A percentile compares a stretch with the other conserved stretches of the same genome.
Evolutionary conservation across 768 basidiomycete species (phyloP).

Genomic region (Lactarius sanguifluus): DNA sequence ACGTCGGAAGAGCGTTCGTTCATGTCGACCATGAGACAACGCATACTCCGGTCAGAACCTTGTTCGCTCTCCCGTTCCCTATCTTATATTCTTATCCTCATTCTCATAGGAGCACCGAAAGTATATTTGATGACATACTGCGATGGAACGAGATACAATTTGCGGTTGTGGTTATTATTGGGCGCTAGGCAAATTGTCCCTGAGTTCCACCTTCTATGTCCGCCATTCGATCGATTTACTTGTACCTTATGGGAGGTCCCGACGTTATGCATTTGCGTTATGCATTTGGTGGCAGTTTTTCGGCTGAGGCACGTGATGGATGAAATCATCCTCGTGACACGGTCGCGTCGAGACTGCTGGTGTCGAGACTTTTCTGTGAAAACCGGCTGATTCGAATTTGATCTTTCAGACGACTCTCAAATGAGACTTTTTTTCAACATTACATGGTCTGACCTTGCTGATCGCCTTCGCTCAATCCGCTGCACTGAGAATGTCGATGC

Average conservation of each 20-base stretch:
- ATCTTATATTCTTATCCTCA: not conserved
- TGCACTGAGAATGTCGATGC: not conserved
- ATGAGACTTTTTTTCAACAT: not conserved
- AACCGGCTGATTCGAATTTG: not conserved
- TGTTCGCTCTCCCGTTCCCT: conserved; percentile 12
- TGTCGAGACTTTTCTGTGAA: not conserved
- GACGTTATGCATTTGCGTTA: not conserved
- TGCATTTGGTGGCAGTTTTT: not conserved
- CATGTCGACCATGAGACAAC: conserved; percentile 94
- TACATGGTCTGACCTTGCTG: not conserved
- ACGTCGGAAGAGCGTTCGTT: conserved; percentile 91
- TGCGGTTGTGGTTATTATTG: not conserved
- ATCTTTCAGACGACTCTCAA: conserved; percentile 7
- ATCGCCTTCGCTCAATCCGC: not conserved
- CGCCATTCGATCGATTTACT: not conserved
- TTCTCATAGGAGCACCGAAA: conserved; percentile 47
- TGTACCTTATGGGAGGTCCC: not conserved
- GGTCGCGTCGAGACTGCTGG: not conserved
- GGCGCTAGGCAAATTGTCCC: not conserved
- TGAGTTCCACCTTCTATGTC: not conserved
- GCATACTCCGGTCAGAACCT: conserved; percentile 57
- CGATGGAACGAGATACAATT: not conserved
- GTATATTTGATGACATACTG: conserved; percentile 27
- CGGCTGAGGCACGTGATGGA: not conserved
- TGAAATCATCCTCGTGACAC: not conserved